phyloP scores from a whole-genome alignment of 441 rosid species.

The Manihot esculenta region DNA sequence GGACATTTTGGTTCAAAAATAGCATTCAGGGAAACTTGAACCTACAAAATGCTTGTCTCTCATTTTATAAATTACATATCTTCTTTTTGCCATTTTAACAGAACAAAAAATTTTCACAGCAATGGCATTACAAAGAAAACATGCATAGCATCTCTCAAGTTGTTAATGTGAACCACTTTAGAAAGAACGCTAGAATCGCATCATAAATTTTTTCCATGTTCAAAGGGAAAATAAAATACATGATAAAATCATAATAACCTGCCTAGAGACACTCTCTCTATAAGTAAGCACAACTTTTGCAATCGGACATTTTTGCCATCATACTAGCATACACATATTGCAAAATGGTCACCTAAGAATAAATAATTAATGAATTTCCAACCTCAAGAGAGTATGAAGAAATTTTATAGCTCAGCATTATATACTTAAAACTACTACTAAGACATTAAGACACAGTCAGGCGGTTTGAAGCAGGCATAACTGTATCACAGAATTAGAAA shows the following conservation, averaged over 20 bases:
- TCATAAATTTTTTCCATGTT: too few species aligned
- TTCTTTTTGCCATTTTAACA: neutral
- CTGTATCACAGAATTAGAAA: neutral
- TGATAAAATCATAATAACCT: too few species aligned
- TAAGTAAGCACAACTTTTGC: too few species aligned
- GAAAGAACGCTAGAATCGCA: too few species aligned
- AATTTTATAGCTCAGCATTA: neutral
- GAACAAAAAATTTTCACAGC: neutral
- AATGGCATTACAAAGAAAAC: neutral
- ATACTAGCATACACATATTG: neutral
- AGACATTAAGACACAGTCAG: neutral
- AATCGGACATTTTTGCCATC: neutral
- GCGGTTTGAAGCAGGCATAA: constrained; percentile 4
- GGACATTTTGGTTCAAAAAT: neutral
- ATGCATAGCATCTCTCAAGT: neutral
- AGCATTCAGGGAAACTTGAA: constrained; percentile 2
- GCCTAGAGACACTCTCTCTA: too few species aligned
- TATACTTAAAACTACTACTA: neutral
- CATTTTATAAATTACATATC: neutral
- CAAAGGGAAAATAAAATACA: too few species aligned
- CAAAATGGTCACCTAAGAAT: neutral
- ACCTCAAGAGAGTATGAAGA: neutral
- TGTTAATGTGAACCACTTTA: too few species aligned
- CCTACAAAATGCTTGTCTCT: neutral
- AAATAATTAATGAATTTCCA: neutral